A percentile compares a stretch with the other conserved stretches of the same genome.
phyloP scores from a whole-genome alignment of 2,329 filamentous ascomycete genomes.

The Chrysosporium queenslandicum region DNA sequence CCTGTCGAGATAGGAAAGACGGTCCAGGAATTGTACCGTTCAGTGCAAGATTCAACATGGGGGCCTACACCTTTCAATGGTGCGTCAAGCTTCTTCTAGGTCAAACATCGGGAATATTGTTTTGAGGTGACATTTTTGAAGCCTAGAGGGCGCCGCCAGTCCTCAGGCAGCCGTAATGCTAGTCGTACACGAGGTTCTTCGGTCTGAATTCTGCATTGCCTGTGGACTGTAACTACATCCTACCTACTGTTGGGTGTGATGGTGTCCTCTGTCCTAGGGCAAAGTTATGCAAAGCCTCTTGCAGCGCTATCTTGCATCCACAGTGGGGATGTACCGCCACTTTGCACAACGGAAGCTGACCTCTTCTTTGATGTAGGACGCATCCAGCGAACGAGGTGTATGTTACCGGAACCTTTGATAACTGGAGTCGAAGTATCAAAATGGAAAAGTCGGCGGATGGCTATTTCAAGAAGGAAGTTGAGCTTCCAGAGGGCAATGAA shows the following conservation, averaged over 20 bases:
- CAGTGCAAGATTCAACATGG: constrained; percentile 5
- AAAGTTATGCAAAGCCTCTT: neutral
- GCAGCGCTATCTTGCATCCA: constrained; percentile 14
- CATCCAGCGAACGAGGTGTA: constrained; percentile 77
- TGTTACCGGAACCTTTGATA: constrained; percentile 91
- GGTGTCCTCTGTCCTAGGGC: neutral
- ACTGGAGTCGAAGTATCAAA: constrained; percentile 80
- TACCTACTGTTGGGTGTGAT: neutral
- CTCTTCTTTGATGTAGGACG: constrained; percentile 50
- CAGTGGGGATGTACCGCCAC: neutral
- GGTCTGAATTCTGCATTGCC: neutral
- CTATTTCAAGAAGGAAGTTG: constrained; percentile 69
- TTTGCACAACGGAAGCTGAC: neutral
- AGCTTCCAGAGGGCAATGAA: constrained; percentile 52
- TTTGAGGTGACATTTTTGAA: too few relatives aligned
- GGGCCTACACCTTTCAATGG: constrained; percentile 15
- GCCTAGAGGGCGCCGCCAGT: too few relatives aligned
- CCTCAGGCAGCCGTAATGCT: too few relatives aligned
- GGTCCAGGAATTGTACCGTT: neutral
- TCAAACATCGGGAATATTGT: too few relatives aligned
- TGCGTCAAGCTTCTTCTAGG: constrained; percentile 9
- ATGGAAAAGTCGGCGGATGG: constrained; percentile 62
- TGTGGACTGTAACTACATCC: too few relatives aligned
- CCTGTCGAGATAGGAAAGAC: neutral
- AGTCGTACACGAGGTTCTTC: too few relatives aligned